Conservation (phyloP, 257 asterid genomes). For the Leonotis leonurus region DNA sequence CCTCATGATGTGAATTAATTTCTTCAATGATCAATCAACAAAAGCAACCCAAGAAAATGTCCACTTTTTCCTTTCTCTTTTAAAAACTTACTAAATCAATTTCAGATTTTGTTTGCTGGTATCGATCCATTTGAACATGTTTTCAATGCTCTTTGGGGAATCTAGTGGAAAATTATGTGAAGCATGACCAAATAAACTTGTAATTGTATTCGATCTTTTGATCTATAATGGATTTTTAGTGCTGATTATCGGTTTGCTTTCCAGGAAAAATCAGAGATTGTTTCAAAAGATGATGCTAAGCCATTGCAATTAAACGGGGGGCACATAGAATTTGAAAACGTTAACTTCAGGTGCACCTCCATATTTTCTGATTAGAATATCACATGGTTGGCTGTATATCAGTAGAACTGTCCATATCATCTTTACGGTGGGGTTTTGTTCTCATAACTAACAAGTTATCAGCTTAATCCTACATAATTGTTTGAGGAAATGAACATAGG, state of each 20-base stretch:
- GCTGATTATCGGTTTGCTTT: conserved; percentile 11
- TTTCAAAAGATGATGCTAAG: conserved; percentile 54
- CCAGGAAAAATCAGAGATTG: conserved; percentile 85
- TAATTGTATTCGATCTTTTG: not conserved
- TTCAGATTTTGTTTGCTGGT: conserved; percentile 11
- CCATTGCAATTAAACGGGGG: conserved; percentile 70
- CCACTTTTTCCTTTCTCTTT: no score
- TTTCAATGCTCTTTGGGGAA: not conserved
- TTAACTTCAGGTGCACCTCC: conserved; percentile 77
- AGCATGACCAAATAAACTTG: not conserved
- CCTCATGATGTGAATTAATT: not conserved
- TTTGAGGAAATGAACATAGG: not conserved
- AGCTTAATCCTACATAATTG: conserved; percentile 3
- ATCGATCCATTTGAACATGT: not conserved
- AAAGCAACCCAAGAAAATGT: not conserved
- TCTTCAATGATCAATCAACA: not conserved
- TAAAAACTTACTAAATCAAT: not conserved
- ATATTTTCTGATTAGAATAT: conserved; percentile 8
- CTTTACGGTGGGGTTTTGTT: not conserved
- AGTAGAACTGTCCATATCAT: not conserved
- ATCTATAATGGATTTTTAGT: not conserved
- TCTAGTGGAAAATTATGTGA: not conserved
- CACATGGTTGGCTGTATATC: not conserved
- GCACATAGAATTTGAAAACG: conserved; percentile 66
- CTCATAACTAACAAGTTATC: conserved; percentile 3